Evolutionary conservation across 768 basidiomycete species (phyloP), one percentile per base, ranked within the genome.

Genomic region (Lactarius quietus): DNA sequence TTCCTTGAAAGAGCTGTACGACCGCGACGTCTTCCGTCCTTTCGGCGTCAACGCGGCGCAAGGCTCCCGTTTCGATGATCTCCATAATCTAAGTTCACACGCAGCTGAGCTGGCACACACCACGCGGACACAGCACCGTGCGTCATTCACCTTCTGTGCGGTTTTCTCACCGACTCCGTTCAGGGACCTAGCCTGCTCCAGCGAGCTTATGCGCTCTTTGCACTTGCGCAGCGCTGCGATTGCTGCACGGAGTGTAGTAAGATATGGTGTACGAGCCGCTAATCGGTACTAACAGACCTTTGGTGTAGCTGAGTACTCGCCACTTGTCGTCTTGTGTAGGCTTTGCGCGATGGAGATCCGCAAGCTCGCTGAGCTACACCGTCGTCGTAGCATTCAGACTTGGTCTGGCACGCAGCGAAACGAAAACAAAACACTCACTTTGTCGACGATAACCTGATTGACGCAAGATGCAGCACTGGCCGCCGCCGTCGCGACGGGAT

Each of bases 371-470:
- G 15, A 93, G 77, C 91, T 93, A 70, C 31, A 54, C 26, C n/a
- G n/a, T n/a, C n/a, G n/a, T n/a, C n/a, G 17, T 29, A 35, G 63
- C 31, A 66, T 56, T 38, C 31, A 57, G 51, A n/a, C n/a, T n/a
- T n/a, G n/a, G n/a, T n/a, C n/a, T n/a, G n/a, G n/a, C n/a, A n/a
- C n/a, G n/a, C n/a, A n/a, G n/a, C n/a, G n/a, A n/a, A n/a, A 45
- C 20, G 20, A 56, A 17, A 26, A n/a, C 6, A 9, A 36, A n/a
- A 28, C 12, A 17, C 72, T 29, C 67, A 85, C 90, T 81, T 90
- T 90, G 71, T 88, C 86, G 36, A 91, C 80, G 55, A 93, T 82
- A 69, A 87, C 83, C 72, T 92, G 87, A 71, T 93, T 93, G 3
- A 79, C 78, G 64, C 84, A 86, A 5, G 72, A 71, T 1, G 61